Evolutionary conservation across 176 grass and related monocot genomes (phyloP).

Genomic region (Triticum dicoccoides): DNA sequence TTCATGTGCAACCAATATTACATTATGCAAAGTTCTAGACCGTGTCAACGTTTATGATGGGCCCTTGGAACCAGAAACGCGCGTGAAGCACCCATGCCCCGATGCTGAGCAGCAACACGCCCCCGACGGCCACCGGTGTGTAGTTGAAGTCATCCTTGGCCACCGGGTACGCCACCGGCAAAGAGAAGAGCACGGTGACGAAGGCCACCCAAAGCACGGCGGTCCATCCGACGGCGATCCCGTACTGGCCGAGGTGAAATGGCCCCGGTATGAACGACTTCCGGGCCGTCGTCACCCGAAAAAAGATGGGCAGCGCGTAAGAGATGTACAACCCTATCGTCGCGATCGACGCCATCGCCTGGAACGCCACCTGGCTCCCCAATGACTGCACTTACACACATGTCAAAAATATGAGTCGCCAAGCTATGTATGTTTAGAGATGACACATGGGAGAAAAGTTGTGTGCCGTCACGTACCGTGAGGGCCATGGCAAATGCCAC

Average conservation of each 20-base stretch:
- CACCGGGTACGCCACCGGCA: constrained; percentile 70
- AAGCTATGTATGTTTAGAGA: neutral
- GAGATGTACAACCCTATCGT: constrained; percentile 61
- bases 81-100: constrained; percentile 42
- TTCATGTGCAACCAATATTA: neutral
- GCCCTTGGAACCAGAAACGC: constrained; percentile 67
- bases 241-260: constrained; percentile 45
- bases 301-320: constrained; percentile 69
- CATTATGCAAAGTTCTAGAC: neutral
- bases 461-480: neutral
- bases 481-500: constrained; percentile 60
- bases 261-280: constrained; percentile 52
- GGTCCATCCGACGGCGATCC: neutral
- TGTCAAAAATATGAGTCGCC: neutral
- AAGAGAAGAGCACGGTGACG: constrained; percentile 65
- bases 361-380: constrained; percentile 66
- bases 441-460: too few species aligned
- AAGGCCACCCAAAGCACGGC: constrained; percentile 57
- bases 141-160: constrained; percentile 61
- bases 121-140: constrained; percentile 62
- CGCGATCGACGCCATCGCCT: constrained; percentile 61
- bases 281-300: constrained; percentile 51
- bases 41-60: constrained; percentile 37
- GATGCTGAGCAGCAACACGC: constrained; percentile 45
- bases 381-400: constrained; percentile 38